phyloP scores from a whole-genome alignment of 1,284 basidiomycete genomes.

The Ustilago trichophora region DNA sequence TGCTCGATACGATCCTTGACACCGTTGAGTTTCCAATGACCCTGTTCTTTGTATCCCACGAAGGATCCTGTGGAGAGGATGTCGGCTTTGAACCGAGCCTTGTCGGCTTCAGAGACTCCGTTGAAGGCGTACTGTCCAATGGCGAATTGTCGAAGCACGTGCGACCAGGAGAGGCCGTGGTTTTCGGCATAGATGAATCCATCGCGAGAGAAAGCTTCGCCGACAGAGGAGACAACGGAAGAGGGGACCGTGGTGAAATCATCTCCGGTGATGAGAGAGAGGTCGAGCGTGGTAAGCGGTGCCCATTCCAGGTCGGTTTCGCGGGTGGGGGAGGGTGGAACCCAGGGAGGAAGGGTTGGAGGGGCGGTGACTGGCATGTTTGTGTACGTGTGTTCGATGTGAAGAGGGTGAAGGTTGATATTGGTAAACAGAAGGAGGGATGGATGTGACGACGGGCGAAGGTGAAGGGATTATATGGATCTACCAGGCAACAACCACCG shows the following conservation, averaged over 20 bases:
- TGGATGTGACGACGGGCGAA: neutral
- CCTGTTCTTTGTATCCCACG: slow-evolving; percentile 69
- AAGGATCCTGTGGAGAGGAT: slow-evolving; percentile 59
- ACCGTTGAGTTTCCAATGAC: slow-evolving; percentile 67
- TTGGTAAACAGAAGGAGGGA: neutral
- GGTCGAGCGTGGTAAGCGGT: slow-evolving; percentile 60
- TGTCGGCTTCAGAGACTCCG: slow-evolving; percentile 53
- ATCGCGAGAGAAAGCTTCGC: slow-evolving; percentile 54
- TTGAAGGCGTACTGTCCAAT: slow-evolving; percentile 65
- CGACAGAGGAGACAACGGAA: slow-evolving; percentile 52
- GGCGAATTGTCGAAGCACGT: slow-evolving; percentile 63
- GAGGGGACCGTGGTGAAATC: slow-evolving; percentile 56
- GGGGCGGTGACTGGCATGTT: slow-evolving; percentile 10
- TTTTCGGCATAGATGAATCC: slow-evolving; percentile 65
- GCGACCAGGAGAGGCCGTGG: slow-evolving; percentile 60
- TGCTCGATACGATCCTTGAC: slow-evolving; percentile 68
- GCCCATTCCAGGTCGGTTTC: slow-evolving; percentile 63
- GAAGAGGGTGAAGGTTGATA: neutral
- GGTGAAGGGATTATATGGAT: neutral
- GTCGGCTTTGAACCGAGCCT: slow-evolving; percentile 59
- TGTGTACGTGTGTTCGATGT: neutral
- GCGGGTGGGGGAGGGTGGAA: slow-evolving; percentile 50
- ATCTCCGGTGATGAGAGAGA: slow-evolving; percentile 55
- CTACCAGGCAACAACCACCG: too few species aligned
- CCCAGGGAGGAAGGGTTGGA: slow-evolving; percentile 49